Evolutionary conservation across 768 basidiomycete species (phyloP), one percentile per base, ranked within the genome.

Genomic region (Sistotremastrum suecicum): DNA sequence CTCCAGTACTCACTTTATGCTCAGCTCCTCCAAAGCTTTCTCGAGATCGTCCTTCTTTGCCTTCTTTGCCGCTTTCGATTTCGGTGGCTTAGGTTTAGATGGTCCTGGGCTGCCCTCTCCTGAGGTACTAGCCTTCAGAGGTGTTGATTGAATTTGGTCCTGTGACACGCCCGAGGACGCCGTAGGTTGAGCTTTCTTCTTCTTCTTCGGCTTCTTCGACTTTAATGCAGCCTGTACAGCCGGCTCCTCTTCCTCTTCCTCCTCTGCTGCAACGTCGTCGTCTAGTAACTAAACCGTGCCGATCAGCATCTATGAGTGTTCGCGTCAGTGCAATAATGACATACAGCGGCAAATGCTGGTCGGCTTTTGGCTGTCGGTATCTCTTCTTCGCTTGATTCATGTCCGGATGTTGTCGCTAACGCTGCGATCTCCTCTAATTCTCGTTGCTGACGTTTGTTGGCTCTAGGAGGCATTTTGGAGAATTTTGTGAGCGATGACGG

Each of bases 401-500:
- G 48, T 5, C 47, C 51, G 11, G 37, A 43, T n/a, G 47, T 37
- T 34, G 35, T 36, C 29, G 44, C 49, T 2, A 67, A 68, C 1
- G 75, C 71, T 34, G 75, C 69, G 2, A 92, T 73, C 51, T 92
- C 86, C 48, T 90, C 86, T 28, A 78, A 70, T 55, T 89, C 86
- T 40, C 89, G 67, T 56, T 91, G 85, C 60, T 90, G 88, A 41
- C 90, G 72, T 63, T 88, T 92, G 63, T 76, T 91, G 36, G 82
- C 63, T 50, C 83, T 70, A 20, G 82, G 76, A 47, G 82, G 69
- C 83, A 84, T 86, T 12, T 8, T 46, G 10, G 10, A 12, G 12
- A 38, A 38, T 38, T 10, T 12, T 10, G 10, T 12, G 12, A 38
- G 10, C 37, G 10, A 35, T 37, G 44, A 37, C n/a, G 31, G 39